Evolutionary conservation across 495 filamentous ascomycete genomes (phyloP), one percentile per base, ranked within the genome.

Genomic region (Saxispiralis lemnorum): DNA sequence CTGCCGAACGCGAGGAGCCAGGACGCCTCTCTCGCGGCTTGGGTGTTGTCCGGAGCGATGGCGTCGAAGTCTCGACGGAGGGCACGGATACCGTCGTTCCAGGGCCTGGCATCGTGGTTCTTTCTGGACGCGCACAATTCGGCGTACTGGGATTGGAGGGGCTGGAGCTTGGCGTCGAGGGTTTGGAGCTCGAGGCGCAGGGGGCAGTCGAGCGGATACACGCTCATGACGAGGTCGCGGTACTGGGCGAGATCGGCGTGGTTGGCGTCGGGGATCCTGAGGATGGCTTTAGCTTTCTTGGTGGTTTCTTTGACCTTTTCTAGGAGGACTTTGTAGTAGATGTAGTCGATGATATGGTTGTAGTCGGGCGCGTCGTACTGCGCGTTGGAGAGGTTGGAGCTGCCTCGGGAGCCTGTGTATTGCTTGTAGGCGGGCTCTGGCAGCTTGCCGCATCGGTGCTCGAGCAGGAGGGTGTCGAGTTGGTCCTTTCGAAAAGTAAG

Each of bases 261-360:
- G 6, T 18, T 14, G 0, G 31, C 30, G 18, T 17, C 16, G 20
- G 19, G 12, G 15, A 44, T 15, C 5, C 32, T 33, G 31, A 53
- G 36, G 2, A 31, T 14, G 0, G 39, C 42, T 18, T 73, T 46
- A 1, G 73, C 63, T 7, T 69, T 60, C 13, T 52, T 52, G 0
- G 76, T 58, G 7, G 77, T 72, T 1, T 54, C 55, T 9, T 71
- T 51, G 11, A 71, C 62, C 18, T 76, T 69, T 0, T 64, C 62
- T 12, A 56, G 59, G 2, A 76, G 69, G 2, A 83, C 67, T 0
- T 58, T 49, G 42, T 84, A 84, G 44, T 76, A 76, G 20, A 95
- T 63, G 24, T 73, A 71, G 55, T 94, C 86, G 39, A 86, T 69
- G 35, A 92, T 73, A 49, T 79, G 70, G 1, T 63, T 61, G 11